Evolutionary conservation across 306 rosid species (phyloP).

Genomic region (Dalbergia oliveri): DNA sequence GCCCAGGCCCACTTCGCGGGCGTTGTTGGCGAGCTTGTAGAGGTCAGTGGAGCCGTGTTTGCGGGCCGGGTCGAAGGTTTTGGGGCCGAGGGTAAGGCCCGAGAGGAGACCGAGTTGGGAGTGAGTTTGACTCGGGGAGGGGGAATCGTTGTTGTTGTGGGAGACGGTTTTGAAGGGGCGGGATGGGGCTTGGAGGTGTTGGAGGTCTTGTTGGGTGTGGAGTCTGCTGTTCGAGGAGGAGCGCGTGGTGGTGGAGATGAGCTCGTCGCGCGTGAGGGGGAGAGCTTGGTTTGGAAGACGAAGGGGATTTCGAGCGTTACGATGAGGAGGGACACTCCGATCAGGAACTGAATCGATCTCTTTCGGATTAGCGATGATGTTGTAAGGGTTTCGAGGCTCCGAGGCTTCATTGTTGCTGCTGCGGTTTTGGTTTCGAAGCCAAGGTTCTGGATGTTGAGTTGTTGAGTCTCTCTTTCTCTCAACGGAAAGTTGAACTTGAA

Average conservation of each 20-base stretch:
- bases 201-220: slow-evolving; percentile 61
- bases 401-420: slow-evolving; percentile 52
- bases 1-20: slow-evolving; percentile 64
- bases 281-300: slow-evolving; percentile 61
- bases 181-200: slow-evolving; percentile 64
- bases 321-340: slow-evolving; percentile 54
- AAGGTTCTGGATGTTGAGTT: not conserved
- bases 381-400: slow-evolving; percentile 51
- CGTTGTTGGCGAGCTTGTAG: slow-evolving; percentile 66
- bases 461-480: not conserved
- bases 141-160: slow-evolving; percentile 38
- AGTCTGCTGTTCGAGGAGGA: slow-evolving; percentile 39
- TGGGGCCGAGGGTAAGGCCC: not conserved
- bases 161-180: slow-evolving; percentile 70
- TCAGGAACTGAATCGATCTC: slow-evolving; percentile 77
- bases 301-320: slow-evolving; percentile 76
- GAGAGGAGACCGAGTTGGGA: not conserved
- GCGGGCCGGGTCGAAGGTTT: slow-evolving; percentile 42
- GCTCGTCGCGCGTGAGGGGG: slow-evolving; percentile 48
- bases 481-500: not conserved
- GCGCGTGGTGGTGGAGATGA: slow-evolving; percentile 44
- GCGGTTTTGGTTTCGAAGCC: not conserved
- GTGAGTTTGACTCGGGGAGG: slow-evolving; percentile 59
- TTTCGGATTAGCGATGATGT: slow-evolving; percentile 57
- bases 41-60: slow-evolving; percentile 60